A percentile compares a stretch with the other conserved stretches of the same genome.
phyloP scores from a whole-genome alignment of 1,139 yeast genomes.

The Geotrichum restrictum region DNA sequence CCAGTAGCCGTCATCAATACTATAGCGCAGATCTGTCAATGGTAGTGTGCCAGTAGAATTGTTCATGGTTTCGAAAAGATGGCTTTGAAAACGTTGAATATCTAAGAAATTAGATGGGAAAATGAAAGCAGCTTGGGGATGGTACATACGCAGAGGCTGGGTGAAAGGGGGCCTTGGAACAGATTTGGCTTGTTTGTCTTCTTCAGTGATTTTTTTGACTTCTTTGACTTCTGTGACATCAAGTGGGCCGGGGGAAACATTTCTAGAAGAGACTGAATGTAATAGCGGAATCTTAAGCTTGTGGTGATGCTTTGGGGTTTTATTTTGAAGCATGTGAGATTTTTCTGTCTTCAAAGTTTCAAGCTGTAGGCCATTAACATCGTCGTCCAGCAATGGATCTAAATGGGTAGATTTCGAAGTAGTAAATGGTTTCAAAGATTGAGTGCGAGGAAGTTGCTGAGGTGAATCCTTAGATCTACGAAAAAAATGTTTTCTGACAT shows the following conservation, averaged over 20 bases:
- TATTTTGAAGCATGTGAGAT: no score
- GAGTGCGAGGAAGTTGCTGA: no score
- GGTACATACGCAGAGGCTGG: neutral
- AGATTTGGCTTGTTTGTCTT: no score
- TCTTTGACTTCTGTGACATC: neutral
- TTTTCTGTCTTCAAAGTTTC: no score
- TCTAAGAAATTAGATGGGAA: neutral
- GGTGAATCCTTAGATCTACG: no score
- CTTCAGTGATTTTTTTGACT: neutral
- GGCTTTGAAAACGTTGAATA: neutral
- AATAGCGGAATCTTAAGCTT: neutral
- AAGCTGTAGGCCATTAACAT: no score
- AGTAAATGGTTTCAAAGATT: no score
- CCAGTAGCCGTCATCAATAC: constrained; percentile 11
- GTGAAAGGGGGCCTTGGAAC: neutral
- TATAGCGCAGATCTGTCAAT: neutral
- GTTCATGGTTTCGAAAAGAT: neutral
- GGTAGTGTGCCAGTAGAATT: constrained; percentile 1
- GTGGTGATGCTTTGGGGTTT: no score
- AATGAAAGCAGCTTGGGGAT: neutral
- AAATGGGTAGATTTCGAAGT: no score
- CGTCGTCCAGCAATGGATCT: no score
- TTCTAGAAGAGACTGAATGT: neutral
- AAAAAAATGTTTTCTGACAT: no score
- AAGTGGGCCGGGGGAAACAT: neutral